phyloP scores from a whole-genome alignment of 177 flowering plant species.

The Vitis hybrid region DNA sequence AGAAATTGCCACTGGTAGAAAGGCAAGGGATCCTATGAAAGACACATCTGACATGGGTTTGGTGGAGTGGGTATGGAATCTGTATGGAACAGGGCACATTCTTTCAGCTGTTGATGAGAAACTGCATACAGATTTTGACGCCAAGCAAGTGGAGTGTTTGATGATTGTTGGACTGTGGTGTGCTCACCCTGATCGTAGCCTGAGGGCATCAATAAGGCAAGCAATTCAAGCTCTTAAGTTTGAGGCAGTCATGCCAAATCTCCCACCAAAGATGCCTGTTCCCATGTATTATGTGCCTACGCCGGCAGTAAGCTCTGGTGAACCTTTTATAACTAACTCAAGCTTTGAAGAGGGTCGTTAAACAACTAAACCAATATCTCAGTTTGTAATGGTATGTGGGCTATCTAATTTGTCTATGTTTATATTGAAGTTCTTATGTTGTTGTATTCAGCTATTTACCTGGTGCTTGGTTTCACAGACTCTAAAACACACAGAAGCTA shows the following conservation, averaged over 20 bases:
- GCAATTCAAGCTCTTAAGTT: slow-evolving; percentile 12
- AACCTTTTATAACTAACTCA: background rate
- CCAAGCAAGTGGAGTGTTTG: slow-evolving; percentile 8
- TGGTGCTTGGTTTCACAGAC: too few relatives aligned
- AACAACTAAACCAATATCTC: background rate
- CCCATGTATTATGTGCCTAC: slow-evolving; percentile 5
- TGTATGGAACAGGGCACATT: slow-evolving; percentile 21
- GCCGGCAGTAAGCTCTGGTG: slow-evolving; percentile 1
- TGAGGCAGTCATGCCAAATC: slow-evolving; percentile 13
- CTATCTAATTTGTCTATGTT: too few relatives aligned
- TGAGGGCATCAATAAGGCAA: slow-evolving; percentile 15
- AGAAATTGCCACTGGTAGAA: slow-evolving; percentile 41
- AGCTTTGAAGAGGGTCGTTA: background rate
- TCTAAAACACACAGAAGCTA: too few relatives aligned
- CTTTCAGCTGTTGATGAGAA: slow-evolving; percentile 19
- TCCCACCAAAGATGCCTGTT: slow-evolving; percentile 17
- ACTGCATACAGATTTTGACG: slow-evolving; percentile 8
- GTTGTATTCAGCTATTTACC: too few relatives aligned
- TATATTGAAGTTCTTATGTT: too few relatives aligned
- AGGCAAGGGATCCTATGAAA: slow-evolving; percentile 10
- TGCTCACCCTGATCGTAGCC: slow-evolving; percentile 12
- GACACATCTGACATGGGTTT: slow-evolving; percentile 16
- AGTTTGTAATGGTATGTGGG: background rate
- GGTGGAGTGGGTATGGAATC: slow-evolving; percentile 35
- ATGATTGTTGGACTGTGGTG: slow-evolving; percentile 20